Conservation (phyloP, 345 rosid species). For the Viola odorata region DNA sequence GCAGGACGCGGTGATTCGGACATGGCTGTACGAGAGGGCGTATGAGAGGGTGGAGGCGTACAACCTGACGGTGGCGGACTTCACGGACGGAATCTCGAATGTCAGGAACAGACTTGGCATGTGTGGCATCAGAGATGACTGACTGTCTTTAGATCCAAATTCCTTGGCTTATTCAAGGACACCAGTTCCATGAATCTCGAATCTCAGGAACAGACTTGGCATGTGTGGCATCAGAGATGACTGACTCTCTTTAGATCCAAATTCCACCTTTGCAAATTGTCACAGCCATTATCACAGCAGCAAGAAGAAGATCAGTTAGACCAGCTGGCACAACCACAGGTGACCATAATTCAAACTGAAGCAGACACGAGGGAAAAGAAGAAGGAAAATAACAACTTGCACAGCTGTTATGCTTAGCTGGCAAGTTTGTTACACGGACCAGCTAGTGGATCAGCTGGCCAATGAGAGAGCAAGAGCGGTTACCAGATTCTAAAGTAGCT, state of each 20-base stretch:
- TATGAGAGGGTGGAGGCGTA: slow-evolving; percentile 24
- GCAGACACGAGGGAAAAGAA: no score
- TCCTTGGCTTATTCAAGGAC: slow-evolving; percentile 29
- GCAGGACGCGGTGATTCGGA: slow-evolving; percentile 59
- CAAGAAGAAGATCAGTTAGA: no score
- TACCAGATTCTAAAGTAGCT: no score
- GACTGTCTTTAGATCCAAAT: slow-evolving; percentile 26
- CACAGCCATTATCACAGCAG: no score
- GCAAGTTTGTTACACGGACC: no score
- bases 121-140: slow-evolving; percentile 48
- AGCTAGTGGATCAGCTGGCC: no score
- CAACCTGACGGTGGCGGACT: slow-evolving; percentile 31
- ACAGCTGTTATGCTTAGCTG: no score
- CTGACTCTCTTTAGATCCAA: slow-evolving; percentile 27
- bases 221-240: slow-evolving; percentile 45
- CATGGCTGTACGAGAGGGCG: slow-evolving; percentile 43
- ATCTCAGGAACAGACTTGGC: slow-evolving; percentile 31
- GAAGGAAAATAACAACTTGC: no score
- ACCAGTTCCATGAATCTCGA: slow-evolving; percentile 36
- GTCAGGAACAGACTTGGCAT: slow-evolving; percentile 33
- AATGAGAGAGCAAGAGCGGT: no score
- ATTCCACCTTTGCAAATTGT: slow-evolving; percentile 23
- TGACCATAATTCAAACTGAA: no score
- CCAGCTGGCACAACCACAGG: no score
- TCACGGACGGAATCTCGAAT: slow-evolving; percentile 27